Evolutionary conservation across 2,329 filamentous ascomycete genomes (phyloP), one percentile per base, ranked within the genome.

Genomic region (Pseudogymnoascus sp.): DNA sequence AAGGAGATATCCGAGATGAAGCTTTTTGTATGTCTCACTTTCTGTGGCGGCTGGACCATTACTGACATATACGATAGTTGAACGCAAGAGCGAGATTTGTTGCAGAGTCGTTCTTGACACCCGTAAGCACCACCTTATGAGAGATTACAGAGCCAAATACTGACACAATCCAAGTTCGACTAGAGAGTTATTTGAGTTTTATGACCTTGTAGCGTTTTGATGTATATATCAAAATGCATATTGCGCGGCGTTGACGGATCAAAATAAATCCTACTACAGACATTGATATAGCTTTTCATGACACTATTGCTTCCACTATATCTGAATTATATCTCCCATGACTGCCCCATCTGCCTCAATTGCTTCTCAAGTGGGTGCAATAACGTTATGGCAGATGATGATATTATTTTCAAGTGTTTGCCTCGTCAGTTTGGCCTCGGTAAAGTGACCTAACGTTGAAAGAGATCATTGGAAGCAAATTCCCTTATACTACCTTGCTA

Each of bases 1-100:
- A 99, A 99, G 80, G 94, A 99, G 75, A 99, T 99, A 62, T 97
- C 94, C 2, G 95, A 99, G 77, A 97, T 99, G 94, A 99, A 99
- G 82, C 87, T 99, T 69, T 99, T 99, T 75, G 92, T 96, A 82
- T 67, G 90, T 79, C 41, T 30, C 52, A n/a, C 41, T 7, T 28
- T 26, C 10, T 15, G n/a, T 41, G n/a, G n/a, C 60, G 34, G 57
- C 57, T 19, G 45, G 45, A 37, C 35, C 8, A 26, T 61, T 21
- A 61, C 59, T 60, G 23, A 13, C 67, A 63, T 63, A 71, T 77
- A 66, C 76, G 69, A 18, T 70, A 96, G 92, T 79, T 99, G 73
- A 99, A 99, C 73, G 92, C 94, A 60, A 83, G 94, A 75, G 94
- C 94, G 73, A 87, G 94, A 79, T 99, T 97, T 72, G 92, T 99